These are phyloP conservation scores for Euphorbia corollata DNA, from an alignment of 441 rosid species.

Conservation along the genomic window DNA sequence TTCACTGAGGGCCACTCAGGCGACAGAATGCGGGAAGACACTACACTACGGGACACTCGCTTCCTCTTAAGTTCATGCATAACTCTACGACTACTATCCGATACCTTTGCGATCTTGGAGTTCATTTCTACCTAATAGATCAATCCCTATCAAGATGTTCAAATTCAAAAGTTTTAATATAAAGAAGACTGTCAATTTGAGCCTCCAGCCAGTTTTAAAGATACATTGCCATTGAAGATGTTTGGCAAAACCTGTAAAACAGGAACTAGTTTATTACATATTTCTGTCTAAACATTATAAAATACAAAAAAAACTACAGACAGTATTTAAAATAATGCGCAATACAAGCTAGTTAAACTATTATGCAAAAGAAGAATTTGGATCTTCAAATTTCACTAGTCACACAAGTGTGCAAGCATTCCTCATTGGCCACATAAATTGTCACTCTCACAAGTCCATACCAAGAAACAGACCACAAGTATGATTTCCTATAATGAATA, in stretches of 20 bases:
- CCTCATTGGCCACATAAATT: not conserved
- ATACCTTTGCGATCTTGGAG: conserved; percentile 57
- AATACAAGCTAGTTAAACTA: not conserved
- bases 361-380: not conserved
- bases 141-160: conserved; percentile 48
- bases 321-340: not conserved
- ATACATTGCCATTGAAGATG: conserved; percentile 18
- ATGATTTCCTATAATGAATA: not conserved
- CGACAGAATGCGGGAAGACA: conserved; percentile 27
- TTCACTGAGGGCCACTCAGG: conserved; percentile 30
- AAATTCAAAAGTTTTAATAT: conserved; percentile 35
- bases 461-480: not conserved
- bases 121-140: conserved; percentile 63
- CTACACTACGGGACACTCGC: conserved; percentile 29
- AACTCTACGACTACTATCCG: conserved; percentile 50
- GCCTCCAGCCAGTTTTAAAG: conserved; percentile 29
- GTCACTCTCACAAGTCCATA: not conserved
- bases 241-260: conserved; percentile 29
- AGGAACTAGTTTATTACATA: conserved; percentile 2
- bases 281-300: not conserved
- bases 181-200: conserved; percentile 26
- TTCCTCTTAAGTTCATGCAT: conserved; percentile 54
- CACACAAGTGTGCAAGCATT: not conserved
- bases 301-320: not conserved
- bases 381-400: not conserved